Evolutionary conservation across 2,329 filamentous ascomycete species (phyloP).

Genomic region (Microcyclosporella mali): DNA sequence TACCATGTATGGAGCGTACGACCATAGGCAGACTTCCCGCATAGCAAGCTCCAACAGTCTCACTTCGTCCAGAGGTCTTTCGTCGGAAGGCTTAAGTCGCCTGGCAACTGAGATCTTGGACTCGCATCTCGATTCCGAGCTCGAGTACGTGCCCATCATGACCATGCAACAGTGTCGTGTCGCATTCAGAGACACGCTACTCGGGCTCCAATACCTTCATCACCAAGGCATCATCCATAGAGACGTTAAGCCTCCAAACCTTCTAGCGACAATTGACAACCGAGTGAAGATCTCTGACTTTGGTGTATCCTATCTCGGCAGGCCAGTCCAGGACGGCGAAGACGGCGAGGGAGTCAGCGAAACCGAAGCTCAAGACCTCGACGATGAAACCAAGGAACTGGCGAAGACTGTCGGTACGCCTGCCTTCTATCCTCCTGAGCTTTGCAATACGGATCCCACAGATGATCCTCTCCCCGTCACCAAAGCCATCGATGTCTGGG

Average conservation of each 20-base stretch:
- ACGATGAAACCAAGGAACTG: constrained; percentile 86
- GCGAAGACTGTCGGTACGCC: constrained; percentile 97
- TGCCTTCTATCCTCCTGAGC: constrained; percentile 92
- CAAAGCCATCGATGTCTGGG: constrained; percentile 95
- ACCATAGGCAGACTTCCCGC: constrained; percentile 43
- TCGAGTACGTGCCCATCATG: constrained; percentile 88
- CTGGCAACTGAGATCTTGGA: constrained; percentile 44
- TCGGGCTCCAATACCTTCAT: constrained; percentile 83
- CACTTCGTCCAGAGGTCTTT: constrained; percentile 29
- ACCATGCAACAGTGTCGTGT: constrained; percentile 75
- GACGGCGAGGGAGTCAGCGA: constrained; percentile 64
- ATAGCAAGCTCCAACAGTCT: constrained; percentile 71
- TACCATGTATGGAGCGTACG: constrained; percentile 70
- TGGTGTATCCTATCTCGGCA: constrained; percentile 93
- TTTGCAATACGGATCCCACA: constrained; percentile 79
- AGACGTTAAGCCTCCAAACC: constrained; percentile 62
- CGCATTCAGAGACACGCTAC: constrained; percentile 84
- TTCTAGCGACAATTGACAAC: constrained; percentile 77
- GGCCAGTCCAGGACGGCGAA: constrained; percentile 64
- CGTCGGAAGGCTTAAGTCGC: constrained; percentile 43
- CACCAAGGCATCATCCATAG: constrained; percentile 48
- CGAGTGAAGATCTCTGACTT: constrained; percentile 98
- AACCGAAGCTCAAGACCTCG: constrained; percentile 71
- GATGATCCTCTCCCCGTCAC: constrained; percentile 67
- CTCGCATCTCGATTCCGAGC: constrained; percentile 73